Evolutionary conservation across 1,139 yeast genomes (phyloP).

Genomic region (Pichia sp.): DNA sequence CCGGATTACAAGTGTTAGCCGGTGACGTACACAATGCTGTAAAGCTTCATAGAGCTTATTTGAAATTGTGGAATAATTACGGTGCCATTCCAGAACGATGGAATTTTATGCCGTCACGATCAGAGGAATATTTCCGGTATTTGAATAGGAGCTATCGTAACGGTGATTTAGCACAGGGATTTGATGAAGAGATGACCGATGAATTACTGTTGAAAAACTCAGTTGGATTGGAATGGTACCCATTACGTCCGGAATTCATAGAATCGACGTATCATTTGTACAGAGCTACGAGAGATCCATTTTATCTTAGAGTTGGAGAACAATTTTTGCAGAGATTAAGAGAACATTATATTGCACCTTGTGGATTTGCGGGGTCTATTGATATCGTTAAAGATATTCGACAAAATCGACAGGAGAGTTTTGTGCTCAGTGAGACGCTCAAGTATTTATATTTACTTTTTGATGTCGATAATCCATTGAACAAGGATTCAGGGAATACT

Average conservation of each 20-base stretch:
- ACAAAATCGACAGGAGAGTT: slow-evolving; percentile 87
- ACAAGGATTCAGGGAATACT: slow-evolving; percentile 37
- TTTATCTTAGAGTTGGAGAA: slow-evolving; percentile 70
- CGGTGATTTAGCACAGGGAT: slow-evolving; percentile 18
- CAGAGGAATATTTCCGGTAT: slow-evolving; percentile 13
- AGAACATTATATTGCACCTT: slow-evolving; percentile 44
- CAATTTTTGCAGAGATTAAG: slow-evolving; percentile 51
- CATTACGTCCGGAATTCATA: slow-evolving; percentile 82
- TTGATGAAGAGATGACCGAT: slow-evolving; percentile 17
- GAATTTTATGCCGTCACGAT: slow-evolving; percentile 35
- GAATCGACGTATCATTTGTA: slow-evolving; percentile 84
- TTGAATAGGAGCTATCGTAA: slow-evolving; percentile 10
- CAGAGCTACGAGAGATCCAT: slow-evolving; percentile 80
- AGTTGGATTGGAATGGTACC: slow-evolving; percentile 78
- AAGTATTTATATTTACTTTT: slow-evolving; percentile 78
- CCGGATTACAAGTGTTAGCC: slow-evolving; percentile 73
- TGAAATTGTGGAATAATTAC: slow-evolving; percentile 74
- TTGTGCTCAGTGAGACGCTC: slow-evolving; percentile 78
- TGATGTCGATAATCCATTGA: slow-evolving; percentile 41
- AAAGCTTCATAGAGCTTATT: slow-evolving; percentile 52
- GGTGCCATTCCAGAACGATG: slow-evolving; percentile 88
- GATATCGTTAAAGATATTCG: slow-evolving; percentile 55
- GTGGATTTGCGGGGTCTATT: slow-evolving; percentile 81
- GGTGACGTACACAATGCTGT: slow-evolving; percentile 71
- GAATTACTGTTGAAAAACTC: slow-evolving; percentile 24